Evolutionary conservation across 2,329 filamentous ascomycete species (phyloP).

Genomic region (Teratosphaeria gauchensis): DNA sequence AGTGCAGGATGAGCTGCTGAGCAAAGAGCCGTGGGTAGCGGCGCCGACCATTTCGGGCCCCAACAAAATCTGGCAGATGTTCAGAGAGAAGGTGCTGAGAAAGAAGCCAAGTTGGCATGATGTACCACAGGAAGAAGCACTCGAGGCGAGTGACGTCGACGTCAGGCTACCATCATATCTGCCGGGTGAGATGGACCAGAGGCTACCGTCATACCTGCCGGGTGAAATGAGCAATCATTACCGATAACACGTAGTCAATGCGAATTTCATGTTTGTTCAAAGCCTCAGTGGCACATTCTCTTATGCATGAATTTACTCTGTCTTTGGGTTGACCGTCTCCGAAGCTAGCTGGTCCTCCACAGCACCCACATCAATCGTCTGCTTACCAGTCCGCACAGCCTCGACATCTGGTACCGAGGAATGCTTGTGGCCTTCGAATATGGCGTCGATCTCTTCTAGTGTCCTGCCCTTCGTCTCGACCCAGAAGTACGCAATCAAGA

Average conservation of each 20-base stretch:
- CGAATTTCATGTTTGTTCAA: neutral
- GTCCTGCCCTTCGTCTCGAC: constrained; percentile 23
- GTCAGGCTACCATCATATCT: neutral
- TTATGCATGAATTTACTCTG: neutral
- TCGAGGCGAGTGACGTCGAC: neutral
- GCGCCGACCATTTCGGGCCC: neutral
- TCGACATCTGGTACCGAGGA: constrained; percentile 17
- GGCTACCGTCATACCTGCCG: no score
- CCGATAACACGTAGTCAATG: neutral
- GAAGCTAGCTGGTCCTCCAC: constrained; percentile 12
- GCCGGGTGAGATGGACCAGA: neutral
- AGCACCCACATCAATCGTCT: constrained; percentile 9
- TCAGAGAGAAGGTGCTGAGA: neutral
- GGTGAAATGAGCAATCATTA: neutral
- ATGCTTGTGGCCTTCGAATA: constrained; percentile 22
- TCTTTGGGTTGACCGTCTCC: constrained; percentile 10
- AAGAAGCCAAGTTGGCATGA: neutral
- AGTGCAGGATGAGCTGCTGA: neutral
- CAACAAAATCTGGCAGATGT: neutral
- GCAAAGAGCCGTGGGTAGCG: neutral
- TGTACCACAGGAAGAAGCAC: neutral
- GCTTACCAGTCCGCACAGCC: constrained; percentile 10
- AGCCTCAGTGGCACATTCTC: neutral
- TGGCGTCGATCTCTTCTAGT: constrained; percentile 23
- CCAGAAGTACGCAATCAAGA: constrained; percentile 26